Evolutionary conservation across 1,284 basidiomycete genomes (phyloP).

Genomic region (Vanrija sp.): DNA sequence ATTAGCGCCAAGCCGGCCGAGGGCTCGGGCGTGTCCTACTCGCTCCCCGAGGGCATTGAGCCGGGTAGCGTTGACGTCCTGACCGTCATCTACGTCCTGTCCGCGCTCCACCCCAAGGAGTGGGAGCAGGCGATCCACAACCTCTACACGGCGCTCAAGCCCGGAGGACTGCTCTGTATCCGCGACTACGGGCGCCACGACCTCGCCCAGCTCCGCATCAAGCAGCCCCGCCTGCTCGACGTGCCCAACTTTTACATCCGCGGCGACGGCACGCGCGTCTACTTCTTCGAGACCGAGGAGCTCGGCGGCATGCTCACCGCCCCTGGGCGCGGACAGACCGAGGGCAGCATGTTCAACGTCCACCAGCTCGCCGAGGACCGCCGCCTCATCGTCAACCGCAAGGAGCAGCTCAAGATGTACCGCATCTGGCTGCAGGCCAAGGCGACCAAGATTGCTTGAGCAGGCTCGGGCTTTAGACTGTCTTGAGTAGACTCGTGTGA

Average conservation of each 20-base stretch:
- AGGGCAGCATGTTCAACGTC: conserved; percentile 58
- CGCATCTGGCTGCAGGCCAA: conserved; percentile 90
- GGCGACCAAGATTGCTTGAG: conserved; percentile 57
- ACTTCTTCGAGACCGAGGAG: conserved; percentile 86
- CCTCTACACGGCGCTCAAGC: conserved; percentile 81
- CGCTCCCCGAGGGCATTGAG: conserved; percentile 62
- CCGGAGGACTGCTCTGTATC: conserved; percentile 76
- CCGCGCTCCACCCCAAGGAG: conserved; percentile 88
- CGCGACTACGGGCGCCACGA: conserved; percentile 96
- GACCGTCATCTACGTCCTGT: conserved; percentile 91
- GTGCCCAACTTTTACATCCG: conserved; percentile 93
- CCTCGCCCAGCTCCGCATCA: conserved; percentile 89
- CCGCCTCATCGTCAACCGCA: conserved; percentile 83
- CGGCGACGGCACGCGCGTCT: conserved; percentile 93
- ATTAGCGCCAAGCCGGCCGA: conserved; percentile 57
- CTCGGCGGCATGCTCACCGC: conserved; percentile 73
- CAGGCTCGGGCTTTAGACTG: not conserved
- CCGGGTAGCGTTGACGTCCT: conserved; percentile 75
- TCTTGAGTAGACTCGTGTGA: not conserved
- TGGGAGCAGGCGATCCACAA: conserved; percentile 85
- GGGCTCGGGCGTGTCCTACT: conserved; percentile 19
- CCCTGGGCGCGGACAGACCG: conserved; percentile 27
- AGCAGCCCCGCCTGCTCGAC: conserved; percentile 78
- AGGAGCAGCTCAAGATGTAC: conserved; percentile 91
- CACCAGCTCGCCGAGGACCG: conserved; percentile 81